These are phyloP conservation scores for Paraphaeosphaeria sporulosa DNA, from an alignment of 2,329 filamentous ascomycete species.

Conservation along the genomic window DNA sequence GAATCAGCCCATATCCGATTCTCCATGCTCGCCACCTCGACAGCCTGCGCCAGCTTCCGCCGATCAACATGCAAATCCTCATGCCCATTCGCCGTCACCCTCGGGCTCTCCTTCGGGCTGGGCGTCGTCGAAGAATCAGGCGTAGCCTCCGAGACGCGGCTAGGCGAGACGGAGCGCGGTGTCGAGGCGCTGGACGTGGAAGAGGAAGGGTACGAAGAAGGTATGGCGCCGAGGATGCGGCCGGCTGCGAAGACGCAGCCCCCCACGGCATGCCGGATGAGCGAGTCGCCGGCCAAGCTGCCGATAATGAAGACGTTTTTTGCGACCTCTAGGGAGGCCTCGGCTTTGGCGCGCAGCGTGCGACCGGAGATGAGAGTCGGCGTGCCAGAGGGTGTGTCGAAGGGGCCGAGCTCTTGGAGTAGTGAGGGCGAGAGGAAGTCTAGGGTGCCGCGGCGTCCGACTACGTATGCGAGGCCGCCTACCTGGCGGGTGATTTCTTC, in stretches of 20 bases:
- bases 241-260: conserved; percentile 65
- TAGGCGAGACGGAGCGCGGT: conserved; percentile 32
- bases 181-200: conserved; percentile 26
- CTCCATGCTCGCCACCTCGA: conserved; percentile 39
- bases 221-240: conserved; percentile 50
- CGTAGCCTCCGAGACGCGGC: conserved; percentile 25
- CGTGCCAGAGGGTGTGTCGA: conserved; percentile 9
- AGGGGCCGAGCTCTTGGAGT: conserved; percentile 55
- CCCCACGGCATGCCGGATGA: conserved; percentile 67
- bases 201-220: conserved; percentile 25
- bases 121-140: conserved; percentile 13
- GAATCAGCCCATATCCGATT: conserved; percentile 43
- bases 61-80: conserved; percentile 50
- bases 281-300: conserved; percentile 66
- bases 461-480: conserved; percentile 61
- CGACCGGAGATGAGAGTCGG: conserved; percentile 57
- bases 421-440: conserved; percentile 59
- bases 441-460: conserved; percentile 64
- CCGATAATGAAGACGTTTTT: conserved; percentile 64
- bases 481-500: conserved; percentile 55
- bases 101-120: conserved; percentile 26
- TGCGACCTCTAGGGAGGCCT: conserved; percentile 61
- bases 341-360: conserved; percentile 61
- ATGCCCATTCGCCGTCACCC: conserved; percentile 44
- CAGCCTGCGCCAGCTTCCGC: conserved; percentile 35